Evolutionary conservation across 2,329 filamentous ascomycete genomes (phyloP).

Genomic region (Curvularia sp.): DNA sequence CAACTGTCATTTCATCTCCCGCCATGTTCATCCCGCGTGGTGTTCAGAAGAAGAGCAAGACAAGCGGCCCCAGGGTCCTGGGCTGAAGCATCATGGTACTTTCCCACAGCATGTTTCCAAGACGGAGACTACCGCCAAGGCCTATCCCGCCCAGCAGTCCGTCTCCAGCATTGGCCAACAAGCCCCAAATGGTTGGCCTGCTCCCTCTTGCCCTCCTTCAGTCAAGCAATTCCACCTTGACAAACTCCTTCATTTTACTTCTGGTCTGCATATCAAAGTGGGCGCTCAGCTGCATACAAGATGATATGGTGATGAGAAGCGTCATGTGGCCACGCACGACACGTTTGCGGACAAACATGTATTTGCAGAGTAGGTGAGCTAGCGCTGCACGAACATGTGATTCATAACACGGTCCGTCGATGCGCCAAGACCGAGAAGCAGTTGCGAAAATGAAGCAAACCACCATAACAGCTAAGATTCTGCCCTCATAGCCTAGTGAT

Average conservation of each 20-base stretch:
- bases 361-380: not conserved
- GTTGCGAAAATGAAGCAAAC: not conserved
- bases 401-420: not conserved
- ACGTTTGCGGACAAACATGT: not conserved
- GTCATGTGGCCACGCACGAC: not conserved
- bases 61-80: slow-evolving; percentile 35
- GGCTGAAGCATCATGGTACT: slow-evolving; percentile 26
- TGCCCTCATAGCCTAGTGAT: not conserved
- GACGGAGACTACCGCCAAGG: not conserved
- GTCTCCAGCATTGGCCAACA: not conserved
- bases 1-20: slow-evolving; percentile 22
- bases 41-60: slow-evolving; percentile 45
- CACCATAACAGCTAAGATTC: not conserved
- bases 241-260: not conserved
- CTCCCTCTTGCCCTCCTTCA: not conserved
- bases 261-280: not conserved
- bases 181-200: slow-evolving; percentile 6
- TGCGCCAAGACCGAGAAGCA: not conserved
- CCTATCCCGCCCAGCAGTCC: not conserved
- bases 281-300: not conserved
- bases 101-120: not conserved
- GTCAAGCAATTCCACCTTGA: not conserved
- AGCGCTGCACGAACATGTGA: not conserved
- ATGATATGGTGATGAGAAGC: not conserved
- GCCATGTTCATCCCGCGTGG: slow-evolving; percentile 38